Evolutionary conservation across 1,284 basidiomycete genomes (phyloP), one percentile per base, ranked within the genome.

Genomic region (Erythrobasidium hasegawianum): DNA sequence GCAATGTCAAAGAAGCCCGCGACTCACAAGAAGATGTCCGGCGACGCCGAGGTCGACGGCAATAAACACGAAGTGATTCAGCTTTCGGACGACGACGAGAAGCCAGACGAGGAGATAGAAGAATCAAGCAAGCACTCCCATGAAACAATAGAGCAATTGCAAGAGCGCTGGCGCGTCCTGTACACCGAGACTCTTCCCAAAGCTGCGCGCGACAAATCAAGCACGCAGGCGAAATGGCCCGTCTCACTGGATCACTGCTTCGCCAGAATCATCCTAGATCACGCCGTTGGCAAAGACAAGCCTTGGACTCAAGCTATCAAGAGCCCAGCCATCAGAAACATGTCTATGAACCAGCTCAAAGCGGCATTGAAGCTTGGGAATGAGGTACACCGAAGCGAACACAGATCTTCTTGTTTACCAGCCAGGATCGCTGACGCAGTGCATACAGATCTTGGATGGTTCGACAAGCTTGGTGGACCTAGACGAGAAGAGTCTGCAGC

Each of bases 261-360:
- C 38, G 62, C 62, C 22, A 41, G 62, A 9, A 65, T 65, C 29
- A 58, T 65, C 29, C 62, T 65, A 2, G 62, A 65, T 27, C 3
- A 22, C 22, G 62, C 62, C 20, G 62, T 65, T 13, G 45, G 54
- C 13, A 55, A 29, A 20, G 56, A 65, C 33, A 53, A 50, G 29
- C 62, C 62, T 18, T 65, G 62, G 62, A 65, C 55, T 54, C 27
- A 43, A n/a, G 54, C 40, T n/a, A 49, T 65, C 56, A 65, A 58
- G 26, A 65, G 56, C 41, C 62, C 62, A 9, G 62, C 62, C 16
- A 57, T 57, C 43, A 49, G 38, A 43, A 49, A 65, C 38, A 65
- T 65, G 62, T 49, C 55, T 40, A 33, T 33, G 20, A 47, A 49
- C 4, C 62, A 65, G 24, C 56, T 65, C 1, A 38, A 49, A 18